phyloP scores from a whole-genome alignment of 1,139 yeast species.

The Sugiyamaella neomexicana region DNA sequence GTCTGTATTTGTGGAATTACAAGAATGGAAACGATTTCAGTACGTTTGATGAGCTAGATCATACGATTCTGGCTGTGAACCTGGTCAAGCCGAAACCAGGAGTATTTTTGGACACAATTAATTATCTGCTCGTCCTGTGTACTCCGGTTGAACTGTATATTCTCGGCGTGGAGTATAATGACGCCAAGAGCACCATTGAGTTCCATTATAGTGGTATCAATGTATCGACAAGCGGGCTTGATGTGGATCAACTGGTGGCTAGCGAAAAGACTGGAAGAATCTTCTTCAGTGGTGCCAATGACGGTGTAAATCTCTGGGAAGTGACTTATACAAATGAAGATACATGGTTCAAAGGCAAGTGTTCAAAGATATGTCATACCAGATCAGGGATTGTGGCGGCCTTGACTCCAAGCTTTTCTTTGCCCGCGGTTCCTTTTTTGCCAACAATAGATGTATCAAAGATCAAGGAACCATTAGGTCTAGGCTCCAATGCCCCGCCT shows the following conservation, averaged over 20 bases:
- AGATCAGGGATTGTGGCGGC: constrained; percentile 31
- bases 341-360: constrained; percentile 82
- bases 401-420: constrained; percentile 27
- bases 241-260: constrained; percentile 61
- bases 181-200: constrained; percentile 49
- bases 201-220: constrained; percentile 81
- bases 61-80: constrained; percentile 73
- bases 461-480: constrained; percentile 21
- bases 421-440: constrained; percentile 21
- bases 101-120: constrained; percentile 76
- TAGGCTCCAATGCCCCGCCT: constrained; percentile 34
- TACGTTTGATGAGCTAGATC: constrained; percentile 78
- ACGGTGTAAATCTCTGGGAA: constrained; percentile 84
- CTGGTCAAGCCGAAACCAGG: constrained; percentile 77
- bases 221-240: constrained; percentile 76
- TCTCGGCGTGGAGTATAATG: constrained; percentile 65
- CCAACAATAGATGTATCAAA: constrained; percentile 23
- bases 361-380: constrained; percentile 69
- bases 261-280: constrained; percentile 72
- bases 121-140: constrained; percentile 69
- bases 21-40: constrained; percentile 66
- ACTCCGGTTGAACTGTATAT: constrained; percentile 80
- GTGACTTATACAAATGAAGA: constrained; percentile 81
- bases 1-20: constrained; percentile 82
- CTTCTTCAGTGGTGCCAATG: constrained; percentile 75